phyloP scores from a whole-genome alignment of 345 rosid genomes.

The Aquilaria sinensis region DNA sequence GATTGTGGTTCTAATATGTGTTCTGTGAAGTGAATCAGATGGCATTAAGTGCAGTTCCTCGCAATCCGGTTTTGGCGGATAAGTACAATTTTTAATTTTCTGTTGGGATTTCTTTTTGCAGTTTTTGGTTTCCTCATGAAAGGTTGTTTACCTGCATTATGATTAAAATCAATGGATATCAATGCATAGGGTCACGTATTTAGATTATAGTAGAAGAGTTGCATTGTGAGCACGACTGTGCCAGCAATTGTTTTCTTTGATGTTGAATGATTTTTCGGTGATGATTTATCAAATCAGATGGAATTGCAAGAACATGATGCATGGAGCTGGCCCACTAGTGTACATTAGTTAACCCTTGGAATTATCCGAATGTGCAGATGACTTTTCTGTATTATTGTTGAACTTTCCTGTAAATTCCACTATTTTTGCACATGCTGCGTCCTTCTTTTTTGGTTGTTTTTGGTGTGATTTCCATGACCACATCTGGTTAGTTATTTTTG shows the following conservation, averaged over 20 bases:
- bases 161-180: not conserved
- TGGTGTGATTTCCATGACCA: conserved; percentile 1
- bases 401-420: not conserved
- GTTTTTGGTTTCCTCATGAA: no score
- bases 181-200: not conserved
- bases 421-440: not conserved
- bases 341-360: not conserved
- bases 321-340: not conserved
- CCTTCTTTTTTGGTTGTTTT: not conserved
- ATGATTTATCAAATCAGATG: not conserved
- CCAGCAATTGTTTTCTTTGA: not conserved
- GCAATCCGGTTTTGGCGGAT: no score
- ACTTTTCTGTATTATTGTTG: not conserved
- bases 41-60: no score
- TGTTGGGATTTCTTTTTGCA: no score
- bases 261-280: not conserved
- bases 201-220: not conserved
- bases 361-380: not conserved
- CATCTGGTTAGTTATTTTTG: not conserved
- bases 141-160: not conserved
- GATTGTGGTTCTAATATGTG: not conserved
- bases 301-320: not conserved
- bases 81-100: no score
- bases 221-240: not conserved
- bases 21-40: not conserved